Percentiles rank a stretch among this genome's conserved stretches.
phyloP scores from a whole-genome alignment of 2,329 filamentous ascomycete genomes.

The Epichloe scottii region DNA sequence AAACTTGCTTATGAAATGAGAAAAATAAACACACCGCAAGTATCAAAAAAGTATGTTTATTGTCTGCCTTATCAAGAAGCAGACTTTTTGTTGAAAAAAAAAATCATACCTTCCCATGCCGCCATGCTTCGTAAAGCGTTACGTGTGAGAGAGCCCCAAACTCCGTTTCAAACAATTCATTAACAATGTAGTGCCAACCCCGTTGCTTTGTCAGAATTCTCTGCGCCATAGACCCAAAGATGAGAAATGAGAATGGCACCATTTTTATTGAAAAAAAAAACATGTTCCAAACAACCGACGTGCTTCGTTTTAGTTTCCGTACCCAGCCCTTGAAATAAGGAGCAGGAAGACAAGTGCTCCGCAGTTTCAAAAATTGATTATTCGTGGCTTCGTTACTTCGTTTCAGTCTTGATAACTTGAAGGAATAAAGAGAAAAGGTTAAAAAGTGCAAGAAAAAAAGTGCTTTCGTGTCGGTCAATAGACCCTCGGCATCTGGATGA shows the following conservation, averaged over 20 bases:
- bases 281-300: too few relatives aligned
- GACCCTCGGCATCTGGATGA: too few relatives aligned
- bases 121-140: neutral
- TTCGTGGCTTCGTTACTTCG: slow-evolving; percentile 5
- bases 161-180: neutral
- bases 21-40: too few relatives aligned
- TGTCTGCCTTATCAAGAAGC: too few relatives aligned
- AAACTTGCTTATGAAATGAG: too few relatives aligned
- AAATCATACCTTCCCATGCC: neutral
- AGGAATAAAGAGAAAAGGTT: neutral
- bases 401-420: neutral
- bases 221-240: neutral
- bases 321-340: neutral
- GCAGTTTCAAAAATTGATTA: neutral
- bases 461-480: neutral
- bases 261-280: too few relatives aligned
- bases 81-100: too few relatives aligned
- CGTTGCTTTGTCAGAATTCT: neutral
- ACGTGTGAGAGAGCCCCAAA: neutral
- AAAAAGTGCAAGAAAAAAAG: neutral
- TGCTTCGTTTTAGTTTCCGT: neutral
- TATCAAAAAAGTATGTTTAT: too few relatives aligned
- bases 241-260: neutral
- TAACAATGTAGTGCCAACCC: neutral
- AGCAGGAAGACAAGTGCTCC: neutral